A percentile compares a stretch with the other conserved stretches of the same genome.
These are phyloP conservation scores for Tetrapisispora pingtungensis DNA, from an alignment of 805 yeast species.

Conservation along the genomic window DNA sequence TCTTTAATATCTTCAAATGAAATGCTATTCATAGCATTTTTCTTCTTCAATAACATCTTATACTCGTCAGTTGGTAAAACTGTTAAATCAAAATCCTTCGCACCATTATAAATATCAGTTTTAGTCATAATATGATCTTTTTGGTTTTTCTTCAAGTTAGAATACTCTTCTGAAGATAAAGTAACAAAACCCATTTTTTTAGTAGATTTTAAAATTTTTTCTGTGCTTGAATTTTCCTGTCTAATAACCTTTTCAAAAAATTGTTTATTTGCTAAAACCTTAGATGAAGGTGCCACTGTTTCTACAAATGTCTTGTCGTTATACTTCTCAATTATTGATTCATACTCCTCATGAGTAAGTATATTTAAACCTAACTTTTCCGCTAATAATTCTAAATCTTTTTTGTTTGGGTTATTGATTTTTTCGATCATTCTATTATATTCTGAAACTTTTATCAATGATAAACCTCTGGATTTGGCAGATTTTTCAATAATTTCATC, in stretches of 20 bases:
- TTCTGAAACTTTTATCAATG: slow-evolving; percentile 6
- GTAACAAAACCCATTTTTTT: slow-evolving; percentile 29
- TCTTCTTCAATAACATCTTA: slow-evolving; percentile 26
- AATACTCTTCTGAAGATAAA: slow-evolving; percentile 29
- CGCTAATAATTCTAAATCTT: slow-evolving; percentile 21
- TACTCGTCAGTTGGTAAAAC: slow-evolving; percentile 39
- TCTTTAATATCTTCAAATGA: slow-evolving; percentile 26
- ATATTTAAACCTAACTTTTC: slow-evolving; percentile 27
- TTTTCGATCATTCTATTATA: slow-evolving; percentile 5
- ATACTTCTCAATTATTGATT: slow-evolving; percentile 3
- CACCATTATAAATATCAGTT: slow-evolving; percentile 26
- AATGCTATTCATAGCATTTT: slow-evolving; percentile 10
- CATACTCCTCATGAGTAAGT: slow-evolving; percentile 28
- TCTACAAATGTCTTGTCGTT: slow-evolving; percentile 5
- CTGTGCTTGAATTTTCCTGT: slow-evolving; percentile 21
- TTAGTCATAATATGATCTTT: slow-evolving; percentile 24
- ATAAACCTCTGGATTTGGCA: slow-evolving; percentile 7
- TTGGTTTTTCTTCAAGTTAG: slow-evolving; percentile 23
- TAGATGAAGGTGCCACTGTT: slow-evolving; percentile 13
- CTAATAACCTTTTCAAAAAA: slow-evolving; percentile 28
- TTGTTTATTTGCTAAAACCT: slow-evolving; percentile 29
- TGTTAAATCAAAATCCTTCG: slow-evolving; percentile 35
- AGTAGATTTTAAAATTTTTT: slow-evolving; percentile 27
- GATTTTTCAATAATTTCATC: slow-evolving; percentile 8
- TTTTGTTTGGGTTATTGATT: slow-evolving; percentile 7